phyloP scores from a whole-genome alignment of 352 stramenopile genomes.

The Globisporangium polare region DNA sequence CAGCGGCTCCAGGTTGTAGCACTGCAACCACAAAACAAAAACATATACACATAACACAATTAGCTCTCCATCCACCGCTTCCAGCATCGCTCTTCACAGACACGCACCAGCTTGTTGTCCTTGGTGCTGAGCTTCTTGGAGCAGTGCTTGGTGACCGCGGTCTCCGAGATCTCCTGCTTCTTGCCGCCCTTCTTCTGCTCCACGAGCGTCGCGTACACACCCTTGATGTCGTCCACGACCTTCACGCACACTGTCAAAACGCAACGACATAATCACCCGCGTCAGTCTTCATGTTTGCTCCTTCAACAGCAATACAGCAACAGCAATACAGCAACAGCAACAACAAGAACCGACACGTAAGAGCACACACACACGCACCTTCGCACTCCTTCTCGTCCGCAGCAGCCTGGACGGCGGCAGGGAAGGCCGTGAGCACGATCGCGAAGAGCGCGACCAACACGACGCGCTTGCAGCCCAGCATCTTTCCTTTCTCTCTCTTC shows the following conservation, averaged over 20 bases:
- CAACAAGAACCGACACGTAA: too few species aligned
- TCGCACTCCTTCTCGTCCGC: constrained; percentile 87
- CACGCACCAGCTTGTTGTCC: constrained; percentile 88
- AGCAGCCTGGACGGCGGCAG: constrained; percentile 30
- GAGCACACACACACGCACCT: constrained; percentile 49
- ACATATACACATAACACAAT: not conserved
- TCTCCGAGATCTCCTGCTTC: constrained; percentile 69
- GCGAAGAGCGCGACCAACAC: constrained; percentile 67
- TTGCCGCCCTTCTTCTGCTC: constrained; percentile 76
- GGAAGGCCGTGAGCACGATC: constrained; percentile 35
- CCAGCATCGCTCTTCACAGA: too few species aligned
- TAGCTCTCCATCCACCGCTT: not conserved
- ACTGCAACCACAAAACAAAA: constrained; percentile 46
- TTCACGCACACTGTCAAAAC: constrained; percentile 84
- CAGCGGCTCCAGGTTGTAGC: constrained; percentile 93
- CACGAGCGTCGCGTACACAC: constrained; percentile 53
- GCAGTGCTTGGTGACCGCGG: constrained; percentile 86
- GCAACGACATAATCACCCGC: not conserved
- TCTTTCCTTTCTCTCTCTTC: constrained; percentile 15
- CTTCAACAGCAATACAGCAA: not conserved
- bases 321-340: not conserved
- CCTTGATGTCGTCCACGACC: constrained; percentile 87
- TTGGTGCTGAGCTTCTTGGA: constrained; percentile 81
- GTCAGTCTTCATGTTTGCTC: not conserved
- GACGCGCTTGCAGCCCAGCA: constrained; percentile 57